phyloP scores from a whole-genome alignment of 2,329 filamentous ascomycete species.

The Emergomyces orientalis region DNA sequence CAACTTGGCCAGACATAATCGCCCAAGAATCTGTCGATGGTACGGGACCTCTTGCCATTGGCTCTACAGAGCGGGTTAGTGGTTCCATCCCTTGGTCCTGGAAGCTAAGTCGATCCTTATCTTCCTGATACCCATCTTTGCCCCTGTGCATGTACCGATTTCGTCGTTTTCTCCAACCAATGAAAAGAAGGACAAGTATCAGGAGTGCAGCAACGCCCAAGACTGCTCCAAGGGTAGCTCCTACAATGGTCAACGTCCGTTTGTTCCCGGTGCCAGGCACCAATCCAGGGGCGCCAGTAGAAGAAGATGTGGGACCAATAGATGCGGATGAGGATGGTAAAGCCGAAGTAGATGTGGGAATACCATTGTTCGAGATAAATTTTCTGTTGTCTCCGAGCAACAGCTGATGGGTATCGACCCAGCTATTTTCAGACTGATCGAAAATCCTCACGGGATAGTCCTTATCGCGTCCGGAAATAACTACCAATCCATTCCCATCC shows the following conservation, averaged over 20 bases:
- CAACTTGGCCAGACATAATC: conserved; percentile 32
- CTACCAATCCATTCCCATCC: conserved; percentile 54
- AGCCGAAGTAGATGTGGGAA: conserved; percentile 13
- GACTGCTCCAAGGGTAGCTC: conserved; percentile 73
- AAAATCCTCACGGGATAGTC: conserved; percentile 67
- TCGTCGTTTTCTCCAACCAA: conserved; percentile 15
- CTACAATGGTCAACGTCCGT: conserved; percentile 54
- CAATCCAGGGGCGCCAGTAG: conserved; percentile 25
- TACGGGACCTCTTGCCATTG: conserved; percentile 37
- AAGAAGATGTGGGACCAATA: conserved; percentile 23
- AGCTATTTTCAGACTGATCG: conserved; percentile 62
- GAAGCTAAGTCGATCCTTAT: conserved; percentile 48
- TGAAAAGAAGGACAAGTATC: conserved; percentile 59
- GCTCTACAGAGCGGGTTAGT: conserved; percentile 33
- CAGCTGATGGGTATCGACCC: conserved; percentile 61
- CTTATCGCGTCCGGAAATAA: conserved; percentile 66
- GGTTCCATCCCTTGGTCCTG: conserved; percentile 39
- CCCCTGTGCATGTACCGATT: conserved; percentile 24
- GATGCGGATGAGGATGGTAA: conserved; percentile 9
- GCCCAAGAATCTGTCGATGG: conserved; percentile 33
- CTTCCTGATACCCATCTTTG: conserved; percentile 40
- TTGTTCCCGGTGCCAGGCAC: conserved; percentile 24
- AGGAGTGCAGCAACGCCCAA: conserved; percentile 62
- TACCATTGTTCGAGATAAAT: conserved; percentile 23
- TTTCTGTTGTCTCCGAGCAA: conserved; percentile 41